Conservation (phyloP, 139 green algal genomes). For the Chloropicon primus region DNA sequence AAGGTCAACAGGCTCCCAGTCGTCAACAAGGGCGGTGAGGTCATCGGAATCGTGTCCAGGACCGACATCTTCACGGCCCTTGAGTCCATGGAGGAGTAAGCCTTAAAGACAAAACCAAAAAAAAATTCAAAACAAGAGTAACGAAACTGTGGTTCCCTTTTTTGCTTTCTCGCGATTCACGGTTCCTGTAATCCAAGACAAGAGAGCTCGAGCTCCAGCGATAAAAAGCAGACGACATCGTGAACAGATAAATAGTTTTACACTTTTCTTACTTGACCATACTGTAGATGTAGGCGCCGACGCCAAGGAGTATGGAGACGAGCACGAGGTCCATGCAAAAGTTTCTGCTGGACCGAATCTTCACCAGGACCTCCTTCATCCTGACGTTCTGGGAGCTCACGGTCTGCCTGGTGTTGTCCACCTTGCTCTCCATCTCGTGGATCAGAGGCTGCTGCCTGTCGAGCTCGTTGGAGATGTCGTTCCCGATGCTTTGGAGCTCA, state of each 20-base stretch:
- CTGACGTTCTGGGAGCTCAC: slow-evolving; percentile 53
- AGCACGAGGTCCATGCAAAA: slow-evolving; percentile 78
- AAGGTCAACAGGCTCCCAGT: neutral
- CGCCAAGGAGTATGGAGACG: slow-evolving; percentile 57
- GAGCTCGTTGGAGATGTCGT: slow-evolving; percentile 57
- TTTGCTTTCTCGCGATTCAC: no score
- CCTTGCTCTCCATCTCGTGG: slow-evolving; percentile 56
- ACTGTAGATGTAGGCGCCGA: slow-evolving; percentile 61
- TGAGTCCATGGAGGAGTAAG: neutral
- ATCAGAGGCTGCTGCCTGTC: slow-evolving; percentile 61
- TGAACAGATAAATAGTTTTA: no score
- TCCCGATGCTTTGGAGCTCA: slow-evolving; percentile 54
- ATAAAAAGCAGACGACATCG: no score
- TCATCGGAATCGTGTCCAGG: neutral
- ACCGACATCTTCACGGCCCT: neutral
- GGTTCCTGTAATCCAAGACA: no score
- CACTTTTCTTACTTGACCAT: slow-evolving; percentile 29
- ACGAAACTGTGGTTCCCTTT: no score
- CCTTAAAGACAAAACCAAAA: neutral
- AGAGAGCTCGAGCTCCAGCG: no score
- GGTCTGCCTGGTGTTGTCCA: slow-evolving; percentile 1
- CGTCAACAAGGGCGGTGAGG: neutral
- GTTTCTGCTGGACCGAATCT: slow-evolving; percentile 54
- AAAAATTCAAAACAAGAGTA: neutral
- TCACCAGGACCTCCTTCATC: slow-evolving; percentile 53